Percentiles rank a stretch among this genome's conserved stretches.
phyloP scores from a whole-genome alignment of 768 basidiomycete genomes.

The Lyophyllum shimeji region DNA sequence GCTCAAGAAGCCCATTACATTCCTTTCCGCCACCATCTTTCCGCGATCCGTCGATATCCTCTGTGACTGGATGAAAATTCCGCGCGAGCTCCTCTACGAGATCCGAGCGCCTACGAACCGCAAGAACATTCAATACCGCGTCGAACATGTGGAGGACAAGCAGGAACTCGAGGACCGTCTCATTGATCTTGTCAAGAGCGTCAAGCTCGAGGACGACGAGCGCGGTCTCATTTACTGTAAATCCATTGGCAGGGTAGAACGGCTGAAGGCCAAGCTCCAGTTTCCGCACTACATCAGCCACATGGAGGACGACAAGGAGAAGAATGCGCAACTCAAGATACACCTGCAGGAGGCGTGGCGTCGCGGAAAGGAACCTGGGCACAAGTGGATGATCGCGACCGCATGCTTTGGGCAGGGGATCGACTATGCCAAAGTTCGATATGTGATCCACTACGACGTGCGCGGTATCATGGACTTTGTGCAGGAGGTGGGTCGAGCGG shows the following conservation, averaged over 20 bases:
- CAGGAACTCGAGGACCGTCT: not conserved
- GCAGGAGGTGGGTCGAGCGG: not conserved
- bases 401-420: slow-evolving; percentile 2
- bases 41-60: not conserved
- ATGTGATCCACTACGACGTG: not conserved
- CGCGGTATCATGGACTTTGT: slow-evolving; percentile 3
- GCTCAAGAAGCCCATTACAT: not conserved
- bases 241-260: not conserved
- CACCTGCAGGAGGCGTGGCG: not conserved
- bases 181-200: not conserved
- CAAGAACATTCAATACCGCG: not conserved
- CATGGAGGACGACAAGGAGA: not conserved
- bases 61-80: not conserved
- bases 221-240: slow-evolving; percentile 1
- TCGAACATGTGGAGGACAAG: not conserved
- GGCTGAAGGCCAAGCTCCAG: not conserved
- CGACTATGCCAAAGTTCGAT: not conserved
- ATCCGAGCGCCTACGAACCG: not conserved
- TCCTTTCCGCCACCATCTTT: slow-evolving; percentile 3
- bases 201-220: not conserved
- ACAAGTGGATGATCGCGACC: slow-evolving; percentile 3
- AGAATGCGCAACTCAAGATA: not conserved
- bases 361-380: not conserved
- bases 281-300: not conserved
- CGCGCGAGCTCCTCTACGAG: not conserved